Evolutionary conservation across 306 rosid species (phyloP), one percentile per base, ranked within the genome.

Genomic region (Mimosa bimucronata): DNA sequence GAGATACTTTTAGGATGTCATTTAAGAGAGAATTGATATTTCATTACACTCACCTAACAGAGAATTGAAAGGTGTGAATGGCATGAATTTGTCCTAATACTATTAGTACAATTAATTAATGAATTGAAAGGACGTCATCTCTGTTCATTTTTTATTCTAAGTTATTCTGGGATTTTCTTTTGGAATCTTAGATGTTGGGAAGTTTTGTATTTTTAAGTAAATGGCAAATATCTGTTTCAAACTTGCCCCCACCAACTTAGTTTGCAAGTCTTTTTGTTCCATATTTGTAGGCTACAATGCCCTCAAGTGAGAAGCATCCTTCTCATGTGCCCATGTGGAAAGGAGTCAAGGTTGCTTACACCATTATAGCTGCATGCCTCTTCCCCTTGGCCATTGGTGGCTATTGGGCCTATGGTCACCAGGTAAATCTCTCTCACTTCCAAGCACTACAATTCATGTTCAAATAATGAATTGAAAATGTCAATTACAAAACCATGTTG

Each of bases 371-470:
- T 5, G 37, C 74, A 41, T 69, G 74, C 55, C 55, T 69, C 29
- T 69, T 69, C 21, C 74, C 74, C 37, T 42, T 69, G 37, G 74
- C 74, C 37, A 69, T 69, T 23, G 74, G 55, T 69, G 74, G 74
- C 53, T 69, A 69, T 69, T 69, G 74, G 74, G 74, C 74, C 9
- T 69, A 69, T 41, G 74, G 74, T 8, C 74, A 42, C 0, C 34
- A 0, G 55, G 74, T 69, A 69, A 69, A 69, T 28, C 38, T 5
- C 29, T 37, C 19, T 13, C n/a, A 26, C n/a, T 4, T 28, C 38
- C 38, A 38, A 66, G 18, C 26, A 19, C 30, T 11, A 19, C 18
- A 38, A 38, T n/a, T n/a, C 29, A 19, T 48, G 21, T 13, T 29
- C 7, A 8, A 55, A 21, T 0, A 62, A 12, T 62, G 23, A 50